Base-by-base conservation (phyloP, 805 yeast species). In the Candida odintsovae region DNA sequence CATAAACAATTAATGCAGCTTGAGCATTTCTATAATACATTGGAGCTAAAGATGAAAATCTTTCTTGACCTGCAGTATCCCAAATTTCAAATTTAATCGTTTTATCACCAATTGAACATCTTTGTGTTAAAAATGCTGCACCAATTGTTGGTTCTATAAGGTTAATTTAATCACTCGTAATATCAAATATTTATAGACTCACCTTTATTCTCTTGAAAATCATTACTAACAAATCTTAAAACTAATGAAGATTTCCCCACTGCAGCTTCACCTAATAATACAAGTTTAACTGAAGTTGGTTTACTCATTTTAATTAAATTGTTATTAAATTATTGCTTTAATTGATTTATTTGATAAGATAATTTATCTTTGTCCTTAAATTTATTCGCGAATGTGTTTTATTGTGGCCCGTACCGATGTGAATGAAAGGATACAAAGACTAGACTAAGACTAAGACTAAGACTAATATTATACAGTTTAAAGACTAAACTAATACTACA, bases 51-150 rank as follows among this genome's bases (percentile, higher is more conserved):
- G 92, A 83, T 15, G 97, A 97, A 72, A 92, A 92, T 53, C 99
- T 71, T 66, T 92, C 99, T 71, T 92, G 98, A 19, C 99, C 99
- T 2, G 98, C 98, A 13, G 98, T 90, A 64, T 90, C 98, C 77
- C 96, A 87, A 49, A 87, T 88, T 63, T 87, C 96, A 64, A 88
- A 90, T 66, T 94, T 92, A 61, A 92, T 87, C 9, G 94, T 86
- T 59, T 84, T 78, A 50, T 83, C 85, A 42, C 94, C 86, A 61
- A 94, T 83, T 20, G 87, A 80, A 62, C 96, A 90, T 61, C 95
- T 81, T 64, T 92, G 98, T 35, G 99, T 92, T 47, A 92, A 71
- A 62, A 92, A 92, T 3, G 98, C 98, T 6, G 99, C 99, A 15
- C 99, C 99, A 56, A 92, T 92, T 2, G 99, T 92, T 20, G 97